phyloP scores from a whole-genome alignment of 2,329 filamentous ascomycete genomes.

The Sporothrix brasiliensis region DNA sequence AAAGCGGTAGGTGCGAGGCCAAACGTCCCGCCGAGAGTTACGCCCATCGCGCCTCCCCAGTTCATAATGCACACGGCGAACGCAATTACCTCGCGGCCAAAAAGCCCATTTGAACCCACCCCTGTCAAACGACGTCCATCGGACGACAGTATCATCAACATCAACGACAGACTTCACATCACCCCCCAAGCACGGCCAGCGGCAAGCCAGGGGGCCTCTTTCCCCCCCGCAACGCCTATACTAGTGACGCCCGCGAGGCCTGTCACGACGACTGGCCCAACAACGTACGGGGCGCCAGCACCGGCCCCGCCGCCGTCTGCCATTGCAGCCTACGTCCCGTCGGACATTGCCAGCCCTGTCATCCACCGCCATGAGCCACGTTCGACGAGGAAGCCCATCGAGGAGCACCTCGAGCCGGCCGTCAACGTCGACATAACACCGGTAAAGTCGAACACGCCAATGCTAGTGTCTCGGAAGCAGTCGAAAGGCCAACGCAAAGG shows the following conservation, averaged over 20 bases:
- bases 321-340: not conserved
- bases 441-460: not conserved
- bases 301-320: not conserved
- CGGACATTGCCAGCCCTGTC: not conserved
- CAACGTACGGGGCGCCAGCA: not conserved
- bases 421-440: conserved; percentile 11
- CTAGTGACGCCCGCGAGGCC: not conserved
- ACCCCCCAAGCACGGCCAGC: not conserved
- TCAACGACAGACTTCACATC: not conserved
- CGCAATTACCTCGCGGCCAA: not conserved
- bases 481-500: not conserved
- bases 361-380: not conserved
- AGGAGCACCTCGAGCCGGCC: not conserved
- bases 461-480: not conserved
- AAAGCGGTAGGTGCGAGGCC: not conserved
- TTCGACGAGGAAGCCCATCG: not conserved
- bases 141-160: not conserved
- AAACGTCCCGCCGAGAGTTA: not conserved
- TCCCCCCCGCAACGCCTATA: not conserved
- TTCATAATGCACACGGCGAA: not conserved
- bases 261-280: not conserved
- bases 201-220: not conserved
- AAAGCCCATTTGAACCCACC: not conserved
- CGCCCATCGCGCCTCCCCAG: not conserved
- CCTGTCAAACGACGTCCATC: not conserved